These are phyloP conservation scores for Endoconidiophora polonica DNA, from an alignment of 2,329 filamentous ascomycete genomes.

Conservation along the genomic window DNA sequence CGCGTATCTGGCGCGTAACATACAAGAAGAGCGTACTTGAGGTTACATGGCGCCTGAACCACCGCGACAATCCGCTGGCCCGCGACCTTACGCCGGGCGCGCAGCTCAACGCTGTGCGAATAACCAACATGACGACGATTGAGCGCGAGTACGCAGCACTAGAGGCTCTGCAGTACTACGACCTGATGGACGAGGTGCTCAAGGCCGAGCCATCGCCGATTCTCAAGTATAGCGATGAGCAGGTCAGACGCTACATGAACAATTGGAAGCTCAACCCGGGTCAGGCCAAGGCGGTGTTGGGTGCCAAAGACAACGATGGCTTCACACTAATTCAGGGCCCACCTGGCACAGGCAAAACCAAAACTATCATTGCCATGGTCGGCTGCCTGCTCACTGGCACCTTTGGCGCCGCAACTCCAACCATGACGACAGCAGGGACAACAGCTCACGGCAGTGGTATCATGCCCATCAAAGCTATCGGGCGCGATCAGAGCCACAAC, in stretches of 20 bases:
- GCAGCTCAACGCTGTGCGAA: constrained; percentile 58
- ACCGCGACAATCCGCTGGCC: constrained; percentile 43
- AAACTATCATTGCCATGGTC: constrained; percentile 93
- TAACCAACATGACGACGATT: constrained; percentile 85
- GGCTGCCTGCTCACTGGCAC: constrained; percentile 60
- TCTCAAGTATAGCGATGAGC: constrained; percentile 61
- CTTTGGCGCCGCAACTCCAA: constrained; percentile 18
- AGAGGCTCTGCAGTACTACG: constrained; percentile 84
- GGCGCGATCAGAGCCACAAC: not conserved
- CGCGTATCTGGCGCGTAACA: constrained; percentile 62
- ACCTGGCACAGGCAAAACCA: constrained; percentile 93
- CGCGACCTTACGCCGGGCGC: constrained; percentile 50
- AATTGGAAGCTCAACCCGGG: constrained; percentile 77
- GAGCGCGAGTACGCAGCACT: constrained; percentile 91
- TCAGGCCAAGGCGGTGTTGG: constrained; percentile 81
- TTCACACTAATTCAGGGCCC: constrained; percentile 94
- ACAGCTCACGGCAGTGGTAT: not conserved
- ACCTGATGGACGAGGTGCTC: constrained; percentile 83
- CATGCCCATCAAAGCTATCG: constrained; percentile 7
- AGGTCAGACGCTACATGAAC: constrained; percentile 48
- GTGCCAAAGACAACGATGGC: constrained; percentile 85
- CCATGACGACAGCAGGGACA: not conserved
- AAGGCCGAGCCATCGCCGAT: constrained; percentile 80
- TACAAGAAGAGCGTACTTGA: constrained; percentile 71
- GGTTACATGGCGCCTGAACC: constrained; percentile 69